A percentile compares a stretch with the other conserved stretches of the same genome.
phyloP scores from a whole-genome alignment of 2,329 filamentous ascomycete species.

The Monilinia polystroma region DNA sequence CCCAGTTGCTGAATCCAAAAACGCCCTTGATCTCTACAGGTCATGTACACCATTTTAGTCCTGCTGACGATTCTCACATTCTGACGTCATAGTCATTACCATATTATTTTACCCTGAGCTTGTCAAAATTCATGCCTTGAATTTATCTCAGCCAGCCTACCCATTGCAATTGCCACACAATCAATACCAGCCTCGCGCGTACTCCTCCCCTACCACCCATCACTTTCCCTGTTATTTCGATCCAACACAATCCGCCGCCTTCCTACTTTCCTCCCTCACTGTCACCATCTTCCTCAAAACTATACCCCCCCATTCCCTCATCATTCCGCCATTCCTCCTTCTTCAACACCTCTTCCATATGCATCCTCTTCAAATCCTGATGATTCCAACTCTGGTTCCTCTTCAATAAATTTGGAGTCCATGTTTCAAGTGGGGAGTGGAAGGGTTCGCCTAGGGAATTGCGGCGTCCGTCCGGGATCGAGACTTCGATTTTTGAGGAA shows the following conservation, averaged over 20 bases:
- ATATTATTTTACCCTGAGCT: too few species aligned
- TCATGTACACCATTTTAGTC: too few species aligned
- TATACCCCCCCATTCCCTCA: constrained; percentile 9
- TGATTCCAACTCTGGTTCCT: constrained; percentile 34
- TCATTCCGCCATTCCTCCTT: constrained; percentile 12
- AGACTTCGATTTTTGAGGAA: not conserved
- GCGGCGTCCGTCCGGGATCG: constrained; percentile 32
- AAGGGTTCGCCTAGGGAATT: constrained; percentile 34
- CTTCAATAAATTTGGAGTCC: constrained; percentile 33
- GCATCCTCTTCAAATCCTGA: constrained; percentile 36
- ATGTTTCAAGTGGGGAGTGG: constrained; percentile 30
- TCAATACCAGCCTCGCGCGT: not conserved
- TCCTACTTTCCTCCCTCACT: not conserved
- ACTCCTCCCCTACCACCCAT: not conserved
- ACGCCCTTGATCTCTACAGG: too few species aligned
- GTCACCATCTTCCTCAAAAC: not conserved
- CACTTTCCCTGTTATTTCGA: too few species aligned
- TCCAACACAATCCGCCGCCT: too few species aligned
- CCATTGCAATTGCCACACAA: too few species aligned
- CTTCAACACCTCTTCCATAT: constrained; percentile 1
- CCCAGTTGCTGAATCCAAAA: not conserved
- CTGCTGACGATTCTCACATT: too few species aligned
- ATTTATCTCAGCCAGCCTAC: too few species aligned
- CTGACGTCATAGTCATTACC: too few species aligned
- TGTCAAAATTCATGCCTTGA: too few species aligned